Percentiles rank a stretch among this genome's conserved stretches.
Evolutionary conservation across 2,329 filamentous ascomycete genomes (phyloP).

Genomic region (Cordyceps fumosorosea): DNA sequence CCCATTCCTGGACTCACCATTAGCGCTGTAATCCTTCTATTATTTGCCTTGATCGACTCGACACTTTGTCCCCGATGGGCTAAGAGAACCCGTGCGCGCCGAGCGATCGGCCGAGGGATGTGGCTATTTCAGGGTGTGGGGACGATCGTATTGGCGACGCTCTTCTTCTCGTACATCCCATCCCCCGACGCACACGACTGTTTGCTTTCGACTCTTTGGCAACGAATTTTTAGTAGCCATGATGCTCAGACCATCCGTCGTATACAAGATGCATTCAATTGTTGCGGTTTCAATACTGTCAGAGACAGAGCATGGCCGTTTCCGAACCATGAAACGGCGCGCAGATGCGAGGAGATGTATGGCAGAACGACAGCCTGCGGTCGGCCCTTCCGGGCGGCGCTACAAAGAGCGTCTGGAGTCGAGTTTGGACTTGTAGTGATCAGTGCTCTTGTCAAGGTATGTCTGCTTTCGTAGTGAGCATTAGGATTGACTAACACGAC

Average conservation of each 20-base stretch:
- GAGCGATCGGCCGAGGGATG: background rate
- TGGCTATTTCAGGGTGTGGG: background rate
- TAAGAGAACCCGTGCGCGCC: background rate
- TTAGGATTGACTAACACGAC: background rate
- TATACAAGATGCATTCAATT: conserved; percentile 57
- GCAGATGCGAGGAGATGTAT: conserved; percentile 27
- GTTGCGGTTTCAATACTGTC: conserved; percentile 52
- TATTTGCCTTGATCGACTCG: background rate
- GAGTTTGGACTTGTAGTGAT: conserved; percentile 36
- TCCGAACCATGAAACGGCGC: background rate
- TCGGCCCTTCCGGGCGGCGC: conserved; percentile 37
- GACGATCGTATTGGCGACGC: conserved; percentile 15
- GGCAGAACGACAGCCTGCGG: conserved; percentile 39
- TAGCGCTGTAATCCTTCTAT: background rate
- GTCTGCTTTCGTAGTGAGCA: background rate
- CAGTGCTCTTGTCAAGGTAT: conserved; percentile 44
- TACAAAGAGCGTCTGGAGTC: conserved; percentile 37
- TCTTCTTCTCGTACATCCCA: conserved; percentile 16
- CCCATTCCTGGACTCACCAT: background rate
- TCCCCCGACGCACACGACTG: conserved; percentile 15
- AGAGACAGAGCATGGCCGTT: background rate
- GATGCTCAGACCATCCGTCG: conserved; percentile 40
- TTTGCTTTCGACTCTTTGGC: conserved; percentile 18
- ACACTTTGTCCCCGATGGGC: background rate
- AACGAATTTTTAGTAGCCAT: conserved; percentile 28